phyloP scores from a whole-genome alignment of 495 filamentous ascomycete genomes.

The Pseudomonodictys pantanalensis region DNA sequence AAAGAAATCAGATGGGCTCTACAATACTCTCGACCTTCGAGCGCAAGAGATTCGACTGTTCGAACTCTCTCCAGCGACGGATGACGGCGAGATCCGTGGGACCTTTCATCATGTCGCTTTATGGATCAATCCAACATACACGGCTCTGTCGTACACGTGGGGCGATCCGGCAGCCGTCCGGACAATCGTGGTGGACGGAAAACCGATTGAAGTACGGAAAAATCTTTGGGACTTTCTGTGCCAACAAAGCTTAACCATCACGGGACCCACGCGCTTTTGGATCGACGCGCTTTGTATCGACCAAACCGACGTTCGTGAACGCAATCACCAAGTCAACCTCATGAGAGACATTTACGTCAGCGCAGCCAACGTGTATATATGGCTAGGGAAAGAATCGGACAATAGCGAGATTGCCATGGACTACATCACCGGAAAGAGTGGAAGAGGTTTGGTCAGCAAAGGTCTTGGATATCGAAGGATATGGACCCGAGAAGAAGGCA shows the following conservation, averaged over 20 bases:
- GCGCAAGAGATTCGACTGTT: background rate
- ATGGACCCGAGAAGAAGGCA: background rate
- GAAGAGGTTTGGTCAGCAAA: background rate
- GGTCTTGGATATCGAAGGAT: background rate
- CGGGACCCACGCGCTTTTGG: background rate
- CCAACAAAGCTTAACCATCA: background rate
- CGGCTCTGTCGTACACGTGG: constrained; percentile 2
- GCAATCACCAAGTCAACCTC: background rate
- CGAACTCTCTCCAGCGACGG: background rate
- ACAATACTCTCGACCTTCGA: background rate
- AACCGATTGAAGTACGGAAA: background rate
- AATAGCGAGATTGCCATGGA: background rate
- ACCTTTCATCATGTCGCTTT: background rate
- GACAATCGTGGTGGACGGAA: background rate
- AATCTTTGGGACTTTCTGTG: background rate
- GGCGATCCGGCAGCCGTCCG: background rate
- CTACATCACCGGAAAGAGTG: background rate
- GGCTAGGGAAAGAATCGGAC: background rate
- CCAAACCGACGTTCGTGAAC: background rate
- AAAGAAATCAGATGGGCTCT: background rate
- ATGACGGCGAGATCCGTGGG: background rate
- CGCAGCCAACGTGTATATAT: background rate
- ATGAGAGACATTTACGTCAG: background rate
- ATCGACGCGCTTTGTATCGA: constrained; percentile 5
- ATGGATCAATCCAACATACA: background rate